Evolutionary conservation across 768 basidiomycete genomes (phyloP).

Genomic region (Ramaria sp.): DNA sequence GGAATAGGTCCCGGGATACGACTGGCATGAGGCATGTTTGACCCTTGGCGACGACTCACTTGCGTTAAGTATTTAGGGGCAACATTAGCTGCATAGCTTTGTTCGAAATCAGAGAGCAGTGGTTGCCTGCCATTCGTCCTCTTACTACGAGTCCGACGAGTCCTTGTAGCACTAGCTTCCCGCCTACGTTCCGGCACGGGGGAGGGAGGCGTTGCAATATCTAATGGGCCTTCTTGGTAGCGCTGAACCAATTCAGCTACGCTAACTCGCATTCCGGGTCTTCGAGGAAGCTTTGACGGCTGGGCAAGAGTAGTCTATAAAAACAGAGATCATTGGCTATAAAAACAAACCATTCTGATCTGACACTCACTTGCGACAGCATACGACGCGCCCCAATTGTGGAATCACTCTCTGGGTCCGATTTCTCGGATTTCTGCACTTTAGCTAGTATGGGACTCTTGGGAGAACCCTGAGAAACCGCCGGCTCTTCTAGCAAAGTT

Average conservation of each 20-base stretch:
- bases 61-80: slow-evolving; percentile 64
- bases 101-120: slow-evolving; percentile 79
- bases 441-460: not conserved
- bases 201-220: too few species aligned
- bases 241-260: slow-evolving; percentile 82
- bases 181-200: slow-evolving; percentile 74
- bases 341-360: not conserved
- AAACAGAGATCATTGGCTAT: not conserved
- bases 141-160: slow-evolving; percentile 8
- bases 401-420: slow-evolving; percentile 73
- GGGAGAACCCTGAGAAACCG: not conserved
- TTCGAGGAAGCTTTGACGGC: slow-evolving; percentile 54
- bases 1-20: slow-evolving; percentile 46
- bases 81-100: slow-evolving; percentile 87
- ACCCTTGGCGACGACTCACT: slow-evolving; percentile 31
- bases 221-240: slow-evolving; percentile 54
- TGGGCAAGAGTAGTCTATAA: slow-evolving; percentile 15
- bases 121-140: slow-evolving; percentile 37
- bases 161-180: slow-evolving; percentile 33
- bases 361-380: slow-evolving; percentile 2
- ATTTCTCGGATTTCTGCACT: slow-evolving; percentile 21
- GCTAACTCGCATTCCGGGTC: slow-evolving; percentile 22
- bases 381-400: slow-evolving; percentile 52
- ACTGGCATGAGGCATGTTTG: slow-evolving; percentile 21
- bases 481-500: not conserved